Percentiles rank a stretch among this genome's conserved stretches.
Conservation (phyloP, 2,329 filamentous ascomycete species). For the Lachnellula hyalina region DNA sequence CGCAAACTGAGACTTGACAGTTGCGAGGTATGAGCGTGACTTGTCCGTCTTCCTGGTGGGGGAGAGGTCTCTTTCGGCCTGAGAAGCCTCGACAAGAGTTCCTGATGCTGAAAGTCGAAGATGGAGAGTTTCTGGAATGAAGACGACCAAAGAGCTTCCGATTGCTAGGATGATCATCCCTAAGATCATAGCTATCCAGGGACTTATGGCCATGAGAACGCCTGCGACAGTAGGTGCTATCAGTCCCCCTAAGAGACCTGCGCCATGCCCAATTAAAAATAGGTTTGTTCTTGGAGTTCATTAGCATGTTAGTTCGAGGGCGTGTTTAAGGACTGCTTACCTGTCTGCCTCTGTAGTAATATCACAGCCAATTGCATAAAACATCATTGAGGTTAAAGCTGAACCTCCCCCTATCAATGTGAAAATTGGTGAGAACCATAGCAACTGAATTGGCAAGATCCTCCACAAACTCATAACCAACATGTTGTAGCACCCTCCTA, state of each 20-base stretch:
- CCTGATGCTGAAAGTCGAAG: slow-evolving; percentile 11
- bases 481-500: slow-evolving; percentile 29
- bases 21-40: not conserved
- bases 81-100: slow-evolving; percentile 5
- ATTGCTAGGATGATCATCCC: slow-evolving; percentile 14
- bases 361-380: slow-evolving; percentile 35
- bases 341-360: slow-evolving; percentile 34
- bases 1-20: slow-evolving; percentile 9
- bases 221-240: slow-evolving; percentile 35
- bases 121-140: slow-evolving; percentile 31
- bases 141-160: slow-evolving; percentile 19
- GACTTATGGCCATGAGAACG: slow-evolving; percentile 31
- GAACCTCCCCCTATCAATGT: slow-evolving; percentile 34
- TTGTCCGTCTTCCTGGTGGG: not conserved
- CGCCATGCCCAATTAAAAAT: slow-evolving; percentile 32
- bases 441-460: slow-evolving; percentile 29
- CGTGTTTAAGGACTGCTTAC: slow-evolving; percentile 18
- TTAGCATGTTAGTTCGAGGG: not conserved
- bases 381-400: slow-evolving; percentile 28
- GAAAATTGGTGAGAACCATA: slow-evolving; percentile 33
- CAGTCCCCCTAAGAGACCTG: slow-evolving; percentile 32
- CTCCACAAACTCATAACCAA: slow-evolving; percentile 32
- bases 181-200: slow-evolving; percentile 24
- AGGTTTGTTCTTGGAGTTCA: slow-evolving; percentile 30
- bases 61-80: not conserved